Evolutionary conservation across 441 rosid species (phyloP).

Genomic region (Sinapis alba): DNA sequence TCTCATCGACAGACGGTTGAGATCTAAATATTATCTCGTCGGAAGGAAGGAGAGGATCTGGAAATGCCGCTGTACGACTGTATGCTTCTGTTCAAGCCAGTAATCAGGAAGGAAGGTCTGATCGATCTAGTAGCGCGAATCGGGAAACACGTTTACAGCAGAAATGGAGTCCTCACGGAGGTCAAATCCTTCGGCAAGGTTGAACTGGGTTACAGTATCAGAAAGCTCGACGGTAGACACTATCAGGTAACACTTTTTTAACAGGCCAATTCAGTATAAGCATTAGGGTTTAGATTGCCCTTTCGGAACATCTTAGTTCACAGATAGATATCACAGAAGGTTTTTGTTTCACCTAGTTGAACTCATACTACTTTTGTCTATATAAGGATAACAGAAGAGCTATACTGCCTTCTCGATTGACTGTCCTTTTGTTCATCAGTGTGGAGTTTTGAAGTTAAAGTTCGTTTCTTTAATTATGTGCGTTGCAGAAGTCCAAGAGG

Average conservation of each 20-base stretch:
- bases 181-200: slow-evolving; percentile 64
- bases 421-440: too few relatives aligned
- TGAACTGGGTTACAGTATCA: slow-evolving; percentile 85
- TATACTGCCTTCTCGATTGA: too few relatives aligned
- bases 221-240: slow-evolving; percentile 75
- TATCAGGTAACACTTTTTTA: slow-evolving; percentile 59
- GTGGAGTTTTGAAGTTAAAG: too few relatives aligned
- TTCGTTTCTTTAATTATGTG: too few relatives aligned
- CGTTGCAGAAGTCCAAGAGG: slow-evolving; percentile 53
- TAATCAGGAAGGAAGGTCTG: slow-evolving; percentile 49
- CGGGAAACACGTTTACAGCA: slow-evolving; percentile 66
- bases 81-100: too few relatives aligned
- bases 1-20: not conserved
- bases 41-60: not conserved
- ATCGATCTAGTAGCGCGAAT: slow-evolving; percentile 63
- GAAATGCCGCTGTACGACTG: slow-evolving; percentile 94
- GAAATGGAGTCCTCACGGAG: slow-evolving; percentile 80
- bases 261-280: not conserved
- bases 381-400: too few relatives aligned
- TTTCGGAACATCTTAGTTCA: not conserved
- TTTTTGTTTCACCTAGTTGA: not conserved
- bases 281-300: slow-evolving; percentile 3
- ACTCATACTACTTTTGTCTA: not conserved
- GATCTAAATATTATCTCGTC: not conserved
- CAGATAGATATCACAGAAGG: not conserved